Evolutionary conservation across 805 yeast species (phyloP), one percentile per base, ranked within the genome.

Genomic region (Teunomyces aglyptinius): DNA sequence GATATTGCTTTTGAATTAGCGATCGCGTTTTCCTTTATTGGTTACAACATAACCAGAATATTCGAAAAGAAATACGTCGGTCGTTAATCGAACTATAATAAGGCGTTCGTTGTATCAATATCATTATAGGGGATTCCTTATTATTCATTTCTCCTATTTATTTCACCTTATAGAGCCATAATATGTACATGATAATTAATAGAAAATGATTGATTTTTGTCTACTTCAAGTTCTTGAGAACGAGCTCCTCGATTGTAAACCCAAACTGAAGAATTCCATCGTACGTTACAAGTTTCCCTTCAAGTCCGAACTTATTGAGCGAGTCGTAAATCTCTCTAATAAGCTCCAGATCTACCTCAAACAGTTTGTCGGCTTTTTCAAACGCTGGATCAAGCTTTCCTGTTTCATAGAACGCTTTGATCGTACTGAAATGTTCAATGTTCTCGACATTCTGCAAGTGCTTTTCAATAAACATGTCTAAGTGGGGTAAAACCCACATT

Each of bases 1-100:
- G 97, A 89, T 64, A 77, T 90, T 60, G 97, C 96, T 29, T 88
- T 87, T 61, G 94, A 86, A 71, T 71, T 90, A 49, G 88, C 84
- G 36, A 77, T 77, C 46, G 78, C 73, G 6, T 87, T 88, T 59
- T 70, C 92, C 10, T 82, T 84, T 53, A 60, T 87, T 46, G 83
- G 77, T 20, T 88, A 70, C 67, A 76, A 80, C 57, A 41, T 70
- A 27, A 65, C 73, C 24, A 77, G 96, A 68, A 82, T 82, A 38
- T 58, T 86, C 10, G 96, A 88, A 71, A 67, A 73, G 63, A 85
- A 83, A 65, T 82, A 81, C 59, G 61, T 73, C 49, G 87, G 80
- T 40, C 79, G 81, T 51, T 63, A 75, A n/a, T n/a, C n/a, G n/a
- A n/a, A n/a, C n/a, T n/a, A n/a, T n/a, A n/a, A n/a, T n/a, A n/a